Evolutionary conservation across 225 moss, liverwort and hornwort genomes (phyloP), one percentile per base, ranked within the genome.

Genomic region (Lunularia cruciata): DNA sequence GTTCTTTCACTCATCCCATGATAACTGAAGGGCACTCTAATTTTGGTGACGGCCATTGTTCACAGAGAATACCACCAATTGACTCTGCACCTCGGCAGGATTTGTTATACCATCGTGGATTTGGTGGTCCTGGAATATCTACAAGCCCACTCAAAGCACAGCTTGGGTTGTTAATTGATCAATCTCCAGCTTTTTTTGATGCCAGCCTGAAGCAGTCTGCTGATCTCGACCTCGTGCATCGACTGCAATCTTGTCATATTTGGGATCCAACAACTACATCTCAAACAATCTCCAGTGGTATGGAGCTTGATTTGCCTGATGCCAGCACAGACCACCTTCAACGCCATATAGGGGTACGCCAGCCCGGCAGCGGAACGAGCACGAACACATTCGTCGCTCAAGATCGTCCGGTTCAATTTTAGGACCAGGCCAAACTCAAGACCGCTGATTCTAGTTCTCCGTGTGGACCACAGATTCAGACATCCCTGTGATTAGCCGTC

Each of bases 231-330:
- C 57, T 57, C 32, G 57, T 8, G 1, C 57, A 57, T 32, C 32
- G 57, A 16, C 32, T 57, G 57, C 32, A 57, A 16, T 32, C 57
- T 16, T 57, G 57, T 57, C 32, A 33, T 57, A 32, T 57, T 57
- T 57, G 57, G 16, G 30, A 33, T 57, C 31, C 15, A 3, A 31
- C 31, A 1, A 31, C 57, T 18, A 16, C 57, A 10, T 33, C 32
- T 57, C 32, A 3, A 33, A 31, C 32, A 14, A 0, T 19, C 15
- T 15, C 34, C 33, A 19, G 34, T 31, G 31, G 26, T 15, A 57
- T 57, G 57, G 32, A 57, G 19, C 57, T 15, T 3, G 57, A 57
- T 33, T 15, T 57, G 15, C 31, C 31, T n/a, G n/a, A n/a, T n/a
- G n/a, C n/a, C n/a, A n/a, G n/a, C n/a, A n/a, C n/a, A n/a, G n/a